These are phyloP conservation scores for Penicillium sp. DNA, from an alignment of 2,329 filamentous ascomycete species.

Conservation along the genomic window DNA sequence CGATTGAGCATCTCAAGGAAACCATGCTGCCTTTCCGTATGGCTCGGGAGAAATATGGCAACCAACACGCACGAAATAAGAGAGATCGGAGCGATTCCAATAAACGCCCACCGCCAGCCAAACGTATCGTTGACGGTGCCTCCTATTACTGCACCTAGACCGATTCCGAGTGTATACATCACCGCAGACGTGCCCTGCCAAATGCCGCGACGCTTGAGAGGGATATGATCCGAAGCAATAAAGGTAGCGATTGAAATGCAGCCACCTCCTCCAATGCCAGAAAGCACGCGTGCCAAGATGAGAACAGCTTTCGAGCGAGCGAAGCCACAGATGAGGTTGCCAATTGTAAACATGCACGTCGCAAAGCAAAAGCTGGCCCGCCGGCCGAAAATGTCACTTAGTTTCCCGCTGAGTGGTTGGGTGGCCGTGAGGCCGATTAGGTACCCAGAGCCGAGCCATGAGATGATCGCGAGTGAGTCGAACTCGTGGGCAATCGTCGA, in stretches of 20 bases:
- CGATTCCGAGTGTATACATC: constrained; percentile 13
- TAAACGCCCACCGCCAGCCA: constrained; percentile 17
- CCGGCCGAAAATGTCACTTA: constrained; percentile 19
- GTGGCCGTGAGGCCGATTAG: constrained; percentile 14
- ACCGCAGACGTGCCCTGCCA: constrained; percentile 11
- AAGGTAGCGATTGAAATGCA: constrained; percentile 17
- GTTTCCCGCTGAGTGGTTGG: constrained; percentile 13
- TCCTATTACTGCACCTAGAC: constrained; percentile 12
- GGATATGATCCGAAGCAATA: constrained; percentile 15
- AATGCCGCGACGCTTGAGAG: constrained; percentile 6
- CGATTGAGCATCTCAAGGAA: constrained; percentile 3
- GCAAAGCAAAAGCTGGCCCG: constrained; percentile 10
- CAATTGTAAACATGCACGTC: constrained; percentile 10
- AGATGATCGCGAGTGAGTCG: constrained; percentile 10
- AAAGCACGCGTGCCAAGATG: constrained; percentile 8
- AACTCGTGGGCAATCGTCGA: constrained; percentile 14
- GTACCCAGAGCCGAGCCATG: constrained; percentile 17
- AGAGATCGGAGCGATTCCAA: constrained; percentile 12
- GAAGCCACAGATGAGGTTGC: constrained; percentile 12
- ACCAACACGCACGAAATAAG: constrained; percentile 5
- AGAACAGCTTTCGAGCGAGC: constrained; percentile 3
- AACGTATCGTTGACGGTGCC: constrained; percentile 11
- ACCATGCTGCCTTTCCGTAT: background rate
- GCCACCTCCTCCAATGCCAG: constrained; percentile 15
- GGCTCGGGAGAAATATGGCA: constrained; percentile 7